phyloP scores from a whole-genome alignment of 306 rosid genomes.

The Vigna nakashimae region DNA sequence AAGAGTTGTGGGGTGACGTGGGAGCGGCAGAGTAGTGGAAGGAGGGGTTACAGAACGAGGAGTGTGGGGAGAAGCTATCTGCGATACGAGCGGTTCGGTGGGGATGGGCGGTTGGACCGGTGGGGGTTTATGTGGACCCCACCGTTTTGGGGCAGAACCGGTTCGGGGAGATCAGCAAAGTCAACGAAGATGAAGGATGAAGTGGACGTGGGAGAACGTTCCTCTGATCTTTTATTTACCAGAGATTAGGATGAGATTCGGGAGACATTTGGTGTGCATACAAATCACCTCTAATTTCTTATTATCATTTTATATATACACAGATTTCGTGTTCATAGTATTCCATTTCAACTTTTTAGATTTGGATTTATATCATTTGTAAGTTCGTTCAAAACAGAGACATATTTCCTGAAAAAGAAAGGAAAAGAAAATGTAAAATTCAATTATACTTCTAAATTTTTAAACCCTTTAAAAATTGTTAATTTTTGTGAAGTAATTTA shows the following conservation, averaged over 20 bases:
- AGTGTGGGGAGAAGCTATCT: constrained; percentile 39
- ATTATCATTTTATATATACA: not conserved
- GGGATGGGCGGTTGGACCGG: constrained; percentile 29
- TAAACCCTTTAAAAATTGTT: no score
- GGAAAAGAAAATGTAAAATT: not conserved
- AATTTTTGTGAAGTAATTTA: no score
- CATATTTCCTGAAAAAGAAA: not conserved
- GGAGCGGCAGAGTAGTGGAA: constrained; percentile 52
- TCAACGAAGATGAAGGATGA: constrained; percentile 10
- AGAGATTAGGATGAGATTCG: not conserved
- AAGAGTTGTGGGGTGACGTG: constrained; percentile 55
- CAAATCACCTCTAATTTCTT: not conserved
- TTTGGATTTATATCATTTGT: not conserved
- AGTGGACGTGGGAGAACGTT: constrained; percentile 47
- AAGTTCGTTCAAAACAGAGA: not conserved
- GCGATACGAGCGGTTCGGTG: constrained; percentile 39
- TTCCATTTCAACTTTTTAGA: not conserved
- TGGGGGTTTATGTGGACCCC: constrained; percentile 54
- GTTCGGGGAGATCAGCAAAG: constrained; percentile 38
- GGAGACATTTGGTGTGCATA: not conserved
- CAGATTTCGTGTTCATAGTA: constrained; percentile 5
- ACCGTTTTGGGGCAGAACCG: constrained; percentile 43
- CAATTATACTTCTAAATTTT: not conserved
- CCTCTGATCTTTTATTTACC: constrained; percentile 46
- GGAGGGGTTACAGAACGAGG: constrained; percentile 55